These are phyloP conservation scores for Trametes sp. DNA, from an alignment of 1,284 basidiomycete genomes.

Conservation along the genomic window DNA sequence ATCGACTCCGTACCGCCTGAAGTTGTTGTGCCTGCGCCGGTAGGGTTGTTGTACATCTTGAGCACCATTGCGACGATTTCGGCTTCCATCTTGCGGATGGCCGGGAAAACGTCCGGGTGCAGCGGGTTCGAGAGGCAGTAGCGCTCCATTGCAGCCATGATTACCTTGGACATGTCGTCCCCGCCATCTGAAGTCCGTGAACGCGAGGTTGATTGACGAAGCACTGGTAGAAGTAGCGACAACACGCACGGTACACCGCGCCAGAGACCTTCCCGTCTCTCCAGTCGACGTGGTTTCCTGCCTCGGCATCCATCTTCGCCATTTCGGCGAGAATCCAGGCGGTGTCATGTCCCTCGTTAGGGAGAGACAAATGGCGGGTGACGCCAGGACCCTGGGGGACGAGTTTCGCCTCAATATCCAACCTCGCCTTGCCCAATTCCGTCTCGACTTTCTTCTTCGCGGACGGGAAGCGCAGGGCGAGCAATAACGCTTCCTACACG, in stretches of 20 bases:
- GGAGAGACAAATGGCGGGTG: slow-evolving; percentile 71
- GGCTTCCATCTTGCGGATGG: slow-evolving; percentile 96
- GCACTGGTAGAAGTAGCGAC: not conserved
- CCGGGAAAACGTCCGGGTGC: slow-evolving; percentile 96
- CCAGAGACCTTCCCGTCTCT: slow-evolving; percentile 84
- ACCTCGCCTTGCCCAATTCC: slow-evolving; percentile 74
- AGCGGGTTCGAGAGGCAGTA: slow-evolving; percentile 90
- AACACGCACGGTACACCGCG: slow-evolving; percentile 82
- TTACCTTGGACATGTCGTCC: slow-evolving; percentile 77
- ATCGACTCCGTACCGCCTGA: slow-evolving; percentile 98
- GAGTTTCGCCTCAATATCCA: slow-evolving; percentile 74
- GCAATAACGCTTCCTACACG: slow-evolving; percentile 61
- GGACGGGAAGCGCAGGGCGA: slow-evolving; percentile 74
- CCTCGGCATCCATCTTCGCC: slow-evolving; percentile 75
- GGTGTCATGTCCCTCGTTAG: slow-evolving; percentile 69
- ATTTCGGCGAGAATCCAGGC: slow-evolving; percentile 86
- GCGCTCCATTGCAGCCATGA: slow-evolving; percentile 73
- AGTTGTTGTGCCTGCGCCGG: slow-evolving; percentile 91
- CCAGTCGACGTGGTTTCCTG: slow-evolving; percentile 62
- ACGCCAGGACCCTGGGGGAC: slow-evolving; percentile 68
- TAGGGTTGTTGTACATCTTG: slow-evolving; percentile 84
- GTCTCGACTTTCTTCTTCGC: slow-evolving; percentile 70
- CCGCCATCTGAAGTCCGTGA: slow-evolving; percentile 71
- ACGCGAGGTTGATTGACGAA: slow-evolving; percentile 1
- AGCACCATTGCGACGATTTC: slow-evolving; percentile 97